Conservation (phyloP, 345 rosid genomes). For the Cardiospermum halicacabum region DNA sequence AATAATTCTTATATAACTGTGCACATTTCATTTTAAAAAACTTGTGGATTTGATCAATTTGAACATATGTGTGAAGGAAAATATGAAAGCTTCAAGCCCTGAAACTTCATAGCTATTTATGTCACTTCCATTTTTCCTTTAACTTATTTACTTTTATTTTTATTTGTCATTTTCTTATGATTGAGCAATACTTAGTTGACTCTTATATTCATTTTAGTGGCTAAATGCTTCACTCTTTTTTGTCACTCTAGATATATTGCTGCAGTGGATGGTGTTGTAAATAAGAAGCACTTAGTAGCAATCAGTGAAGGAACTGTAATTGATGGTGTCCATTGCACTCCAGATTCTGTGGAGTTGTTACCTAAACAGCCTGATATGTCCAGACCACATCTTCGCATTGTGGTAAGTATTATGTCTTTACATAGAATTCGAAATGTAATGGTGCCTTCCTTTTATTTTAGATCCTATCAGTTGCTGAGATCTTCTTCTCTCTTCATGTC, state of each 20-base stretch:
- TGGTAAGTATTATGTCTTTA: slow-evolving; percentile 44
- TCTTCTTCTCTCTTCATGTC: not conserved
- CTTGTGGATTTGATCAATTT: not conserved
- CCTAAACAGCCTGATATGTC: slow-evolving; percentile 65
- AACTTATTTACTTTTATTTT: not conserved
- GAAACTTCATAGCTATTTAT: not conserved
- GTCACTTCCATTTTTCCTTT: not conserved
- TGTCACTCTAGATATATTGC: slow-evolving; percentile 67
- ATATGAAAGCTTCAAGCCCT: not conserved
- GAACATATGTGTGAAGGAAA: not conserved
- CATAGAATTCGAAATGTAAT: not conserved
- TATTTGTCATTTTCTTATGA: not conserved
- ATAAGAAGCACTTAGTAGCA: slow-evolving; percentile 58
- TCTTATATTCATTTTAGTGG: not conserved
- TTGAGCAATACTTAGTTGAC: not conserved
- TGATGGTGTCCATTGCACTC: slow-evolving; percentile 75
- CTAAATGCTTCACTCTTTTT: not conserved
- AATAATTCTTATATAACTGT: not conserved
- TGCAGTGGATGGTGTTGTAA: slow-evolving; percentile 60
- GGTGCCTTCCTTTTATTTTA: not conserved
- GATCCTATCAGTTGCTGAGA: not conserved
- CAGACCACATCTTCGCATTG: slow-evolving; percentile 73
- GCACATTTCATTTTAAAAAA: not conserved
- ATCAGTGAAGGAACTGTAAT: slow-evolving; percentile 68
- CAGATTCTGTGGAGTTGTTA: slow-evolving; percentile 85